Evolutionary conservation across 1,284 basidiomycete species (phyloP), one percentile per base, ranked within the genome.

Genomic region (Cutaneotrichosporon dermatis): DNA sequence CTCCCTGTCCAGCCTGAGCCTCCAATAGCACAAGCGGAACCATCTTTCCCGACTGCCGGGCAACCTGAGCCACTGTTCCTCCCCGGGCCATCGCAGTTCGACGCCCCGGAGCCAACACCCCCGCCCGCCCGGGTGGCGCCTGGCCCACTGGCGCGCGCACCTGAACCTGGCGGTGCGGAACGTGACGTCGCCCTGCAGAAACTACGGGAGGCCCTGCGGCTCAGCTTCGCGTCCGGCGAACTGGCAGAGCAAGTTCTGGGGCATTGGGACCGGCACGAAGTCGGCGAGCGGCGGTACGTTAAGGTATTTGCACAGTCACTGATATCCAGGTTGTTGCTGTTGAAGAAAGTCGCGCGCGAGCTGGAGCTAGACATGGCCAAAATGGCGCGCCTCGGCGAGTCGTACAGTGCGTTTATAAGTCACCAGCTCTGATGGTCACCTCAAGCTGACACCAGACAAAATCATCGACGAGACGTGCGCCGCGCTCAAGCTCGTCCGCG

Each of bases 401-500:
- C 36, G 0, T 65, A 60, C 11, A 36, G 59, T 64, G 13, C n/a
- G 59, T 33, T 13, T 15, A 11, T 33, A 33, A 42, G 37, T 25
- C 25, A 25, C 25, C 15, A 34, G 6, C 9, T 9, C 12, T 37
- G 7, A 11, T n/a, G 12, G 4, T 16, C 16, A 5, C 25, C 25
- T 25, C 25, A 25, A 25, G 9, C 51, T 59, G 39, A 59, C 55
- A 3, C 3, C 57, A 64, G 63, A 36, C 7, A 11, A 37, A 6
- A 15, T 44, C 2, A 11, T 65, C 5, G n/a, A 16, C 6, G 59
- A 60, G 3, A 60, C 61, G 0, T 58, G 55, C 35, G 54, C 42
- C 4, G 52, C 64, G 10, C 48, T 65, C 46, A 65, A 62, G 54
- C 50, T 65, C 15, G 51, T 60, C 6, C 64, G 64, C 35, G 51